Percentiles rank a stretch among this genome's conserved stretches.
These are phyloP conservation scores for Xylariaceae sp. DNA, from an alignment of 2,329 filamentous ascomycete genomes.

Conservation along the genomic window DNA sequence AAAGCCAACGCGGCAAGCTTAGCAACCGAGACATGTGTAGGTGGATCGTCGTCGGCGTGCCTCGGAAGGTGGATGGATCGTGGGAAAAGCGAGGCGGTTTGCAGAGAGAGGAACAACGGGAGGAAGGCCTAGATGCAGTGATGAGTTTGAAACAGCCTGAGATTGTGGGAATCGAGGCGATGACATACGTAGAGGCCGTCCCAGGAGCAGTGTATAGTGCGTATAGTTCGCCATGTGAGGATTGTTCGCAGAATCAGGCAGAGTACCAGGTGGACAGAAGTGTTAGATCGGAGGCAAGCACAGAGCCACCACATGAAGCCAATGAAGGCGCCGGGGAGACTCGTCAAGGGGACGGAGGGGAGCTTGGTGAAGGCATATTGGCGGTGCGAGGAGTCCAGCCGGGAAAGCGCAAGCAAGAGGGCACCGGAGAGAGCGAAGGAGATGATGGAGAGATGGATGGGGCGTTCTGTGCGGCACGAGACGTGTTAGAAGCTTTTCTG, in stretches of 20 bases:
- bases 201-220: slow-evolving; percentile 35
- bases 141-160: no score
- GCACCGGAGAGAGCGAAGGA: slow-evolving; percentile 26
- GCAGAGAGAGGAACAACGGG: background rate
- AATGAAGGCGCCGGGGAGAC: slow-evolving; percentile 7
- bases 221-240: slow-evolving; percentile 32
- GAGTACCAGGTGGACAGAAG: slow-evolving; percentile 21
- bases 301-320: slow-evolving; percentile 14
- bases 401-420: slow-evolving; percentile 19
- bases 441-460: slow-evolving; percentile 35
- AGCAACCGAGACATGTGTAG: slow-evolving; percentile 8
- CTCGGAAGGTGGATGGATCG: slow-evolving; percentile 24
- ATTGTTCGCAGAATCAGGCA: slow-evolving; percentile 27
- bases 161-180: background rate
- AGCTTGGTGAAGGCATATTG: background rate
- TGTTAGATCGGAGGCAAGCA: slow-evolving; percentile 12
- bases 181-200: slow-evolving; percentile 34
- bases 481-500: background rate
- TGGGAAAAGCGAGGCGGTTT: slow-evolving; percentile 17
- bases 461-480: slow-evolving; percentile 27
- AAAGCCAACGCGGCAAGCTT: slow-evolving; percentile 27
- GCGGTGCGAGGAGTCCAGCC: slow-evolving; percentile 10
- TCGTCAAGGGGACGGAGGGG: background rate
- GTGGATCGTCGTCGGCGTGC: slow-evolving; percentile 12
- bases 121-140: background rate